Base-by-base conservation (phyloP, 2,329 filamentous ascomycete genomes). In the Epichloe hybrida region DNA sequence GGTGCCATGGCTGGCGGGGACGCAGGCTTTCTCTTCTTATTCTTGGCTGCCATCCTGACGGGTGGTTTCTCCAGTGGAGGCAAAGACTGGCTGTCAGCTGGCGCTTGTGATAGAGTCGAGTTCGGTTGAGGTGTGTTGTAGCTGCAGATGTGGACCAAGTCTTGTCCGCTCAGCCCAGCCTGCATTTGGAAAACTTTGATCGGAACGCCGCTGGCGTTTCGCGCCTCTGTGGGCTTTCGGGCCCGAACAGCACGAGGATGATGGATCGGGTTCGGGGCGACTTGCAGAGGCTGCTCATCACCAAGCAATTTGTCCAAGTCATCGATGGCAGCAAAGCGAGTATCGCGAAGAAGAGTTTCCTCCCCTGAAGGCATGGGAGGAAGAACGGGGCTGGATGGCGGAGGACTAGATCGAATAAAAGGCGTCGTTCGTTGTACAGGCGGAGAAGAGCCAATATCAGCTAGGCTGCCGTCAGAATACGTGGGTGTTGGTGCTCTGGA, bases 261-360 rank as follows among this genome's bases (percentile, higher is more conserved):
- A 54, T 46, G 61, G 61, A 3, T 62, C 51, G 9, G 62, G 63
- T 15, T 62, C 61, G 64, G 65, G 12, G 67, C 64, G 7, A 70
- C 57, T n/a, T 69, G 60, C 52, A 27, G 23, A 27, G 73, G 72
- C 1, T 71, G 67, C 13, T 80, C 75, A 23, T 86, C 80, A 38
- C 83, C 83, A 53, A 88, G 79, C 5, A 82, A 72, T 23, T 84
- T 81, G n/a, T 84, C 77, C 15, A 84, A 64, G 6, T 81, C 78
- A n/a, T 84, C 85, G 62, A n/a, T n/a, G n/a, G 86, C 93, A 77
- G 90, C 86, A 61, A 94, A 94, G 1, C 86, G 87, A 13, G 88
- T 90, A 62, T 95, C 88, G 6, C 74, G 73, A 7, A 74, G 73
- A 55, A 83, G 73, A 5, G 75, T 74, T 49, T 82, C 17, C 17